Base-by-base conservation (phyloP, 2,329 filamentous ascomycete species). In the Escovopsis sp. region DNA sequence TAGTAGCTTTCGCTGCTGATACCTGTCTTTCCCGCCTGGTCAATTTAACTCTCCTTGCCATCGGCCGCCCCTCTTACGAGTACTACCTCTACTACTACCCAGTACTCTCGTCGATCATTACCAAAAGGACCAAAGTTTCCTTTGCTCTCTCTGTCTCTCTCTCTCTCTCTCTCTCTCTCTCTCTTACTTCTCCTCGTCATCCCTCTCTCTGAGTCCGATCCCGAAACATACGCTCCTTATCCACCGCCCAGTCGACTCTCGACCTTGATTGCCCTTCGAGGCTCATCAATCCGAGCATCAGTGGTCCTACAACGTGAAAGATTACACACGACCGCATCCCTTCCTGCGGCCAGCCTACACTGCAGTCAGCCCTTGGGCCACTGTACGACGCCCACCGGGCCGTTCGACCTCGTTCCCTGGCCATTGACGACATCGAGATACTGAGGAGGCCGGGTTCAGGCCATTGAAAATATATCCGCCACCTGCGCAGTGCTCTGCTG, bases 351-450 rank as follows among this genome's bases (percentile, higher is more conserved):
- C 45, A 37, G 49, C 54, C 54, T 51, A 46, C 46, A 39, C 43
- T 48, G 50, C 49, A 54, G 49, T 45, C 51, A 53, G 51, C 52
- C 48, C 52, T 48, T 48, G 49, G 48, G 49, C 44, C 48, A 43
- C 36, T 48, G 50, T 50, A 46, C 43, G 38, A 50, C 39, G 40
- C 47, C 36, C 51, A 43, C 36, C 38, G 26, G 18, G 6, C 38
- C 32, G 6, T 18, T 12, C 26, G 38, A 40, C 10, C 26, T 12
- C 18, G 26, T 11, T 12, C 30, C 11, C 4, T 23, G 7, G 6
- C 35, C 12, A 15, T 10, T 30, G 28, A 6, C 28, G 28, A 30
- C 6, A 30, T 10, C 28, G 28, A 30, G 28, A 30, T 11, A 35
- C 30, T 41, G 28, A n/a, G 23, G 18, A 12, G 6, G 19, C 5